Conservation (phyloP, 257 asterid genomes). For the Euphrasia confusa region DNA sequence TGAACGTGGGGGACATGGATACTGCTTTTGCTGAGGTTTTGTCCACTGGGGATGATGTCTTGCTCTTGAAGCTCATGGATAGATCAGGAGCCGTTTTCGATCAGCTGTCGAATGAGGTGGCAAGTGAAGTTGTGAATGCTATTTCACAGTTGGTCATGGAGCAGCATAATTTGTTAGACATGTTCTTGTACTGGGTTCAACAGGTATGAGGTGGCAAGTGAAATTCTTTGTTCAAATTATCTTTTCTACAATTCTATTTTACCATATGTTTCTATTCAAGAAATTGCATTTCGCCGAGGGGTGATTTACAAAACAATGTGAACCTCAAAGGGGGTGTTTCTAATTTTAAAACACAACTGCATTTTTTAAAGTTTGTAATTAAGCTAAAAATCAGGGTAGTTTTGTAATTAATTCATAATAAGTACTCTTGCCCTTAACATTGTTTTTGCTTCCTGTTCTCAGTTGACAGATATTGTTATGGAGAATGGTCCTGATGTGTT, state of each 20-base stretch:
- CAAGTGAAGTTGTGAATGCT: conserved; percentile 66
- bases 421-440: conserved; percentile 1
- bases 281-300: neutral
- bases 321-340: conserved; percentile 1
- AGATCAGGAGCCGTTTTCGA: conserved; percentile 85
- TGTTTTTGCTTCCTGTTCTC: conserved; percentile 23
- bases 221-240: neutral
- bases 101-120: conserved; percentile 78
- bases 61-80: conserved; percentile 95
- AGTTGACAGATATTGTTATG: conserved; percentile 70
- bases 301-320: neutral
- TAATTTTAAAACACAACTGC: neutral
- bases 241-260: conserved; percentile 1
- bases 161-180: conserved; percentile 62
- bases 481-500: conserved; percentile 71
- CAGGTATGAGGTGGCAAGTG: conserved; percentile 45
- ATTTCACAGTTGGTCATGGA: conserved; percentile 73
- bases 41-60: conserved; percentile 75
- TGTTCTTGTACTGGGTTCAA: conserved; percentile 86
- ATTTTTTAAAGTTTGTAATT: neutral
- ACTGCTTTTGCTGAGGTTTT: conserved; percentile 85
- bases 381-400: neutral
- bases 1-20: conserved; percentile 74
- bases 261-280: neutral
- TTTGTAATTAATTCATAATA: neutral